These are phyloP conservation scores for Xylaria venustula DNA, from an alignment of 495 filamentous ascomycete genomes.

Conservation along the genomic window DNA sequence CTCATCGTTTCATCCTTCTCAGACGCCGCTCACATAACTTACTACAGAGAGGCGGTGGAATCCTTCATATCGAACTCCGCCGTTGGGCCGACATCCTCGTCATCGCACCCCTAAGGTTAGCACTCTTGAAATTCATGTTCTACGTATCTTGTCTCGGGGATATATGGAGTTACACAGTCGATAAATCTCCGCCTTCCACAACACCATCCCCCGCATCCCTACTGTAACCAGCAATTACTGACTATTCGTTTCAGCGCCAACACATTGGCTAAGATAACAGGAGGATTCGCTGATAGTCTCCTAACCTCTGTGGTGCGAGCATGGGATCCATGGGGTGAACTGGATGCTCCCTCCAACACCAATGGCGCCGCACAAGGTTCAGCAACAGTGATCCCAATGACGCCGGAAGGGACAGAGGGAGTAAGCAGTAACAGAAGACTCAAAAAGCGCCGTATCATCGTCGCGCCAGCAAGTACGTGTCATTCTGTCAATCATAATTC, in stretches of 20 bases:
- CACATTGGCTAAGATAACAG: slow-evolving; percentile 72
- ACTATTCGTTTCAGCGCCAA: slow-evolving; percentile 57
- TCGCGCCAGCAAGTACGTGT: slow-evolving; percentile 44
- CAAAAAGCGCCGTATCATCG: slow-evolving; percentile 56
- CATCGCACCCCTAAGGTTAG: slow-evolving; percentile 62
- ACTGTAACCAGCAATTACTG: neutral
- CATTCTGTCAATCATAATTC: neutral
- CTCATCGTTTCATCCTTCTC: neutral
- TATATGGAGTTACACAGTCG: neutral
- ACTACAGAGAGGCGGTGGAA: slow-evolving; percentile 53
- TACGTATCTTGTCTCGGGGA: too few relatives aligned
- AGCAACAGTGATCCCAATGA: neutral
- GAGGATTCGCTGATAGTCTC: slow-evolving; percentile 66
- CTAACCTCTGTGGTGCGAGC: slow-evolving; percentile 74
- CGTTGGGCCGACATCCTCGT: slow-evolving; percentile 73
- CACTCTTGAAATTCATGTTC: neutral
- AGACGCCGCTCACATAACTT: neutral
- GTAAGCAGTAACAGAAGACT: slow-evolving; percentile 1
- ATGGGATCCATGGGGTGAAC: slow-evolving; percentile 73
- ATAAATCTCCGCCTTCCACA: neutral
- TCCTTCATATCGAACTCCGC: slow-evolving; percentile 84
- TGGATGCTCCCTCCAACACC: slow-evolving; percentile 41
- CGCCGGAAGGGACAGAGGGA: neutral
- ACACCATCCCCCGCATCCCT: neutral
- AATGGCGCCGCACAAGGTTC: neutral